phyloP scores from a whole-genome alignment of 192 early-diverging fungal species.

The Coemansia sp. region DNA sequence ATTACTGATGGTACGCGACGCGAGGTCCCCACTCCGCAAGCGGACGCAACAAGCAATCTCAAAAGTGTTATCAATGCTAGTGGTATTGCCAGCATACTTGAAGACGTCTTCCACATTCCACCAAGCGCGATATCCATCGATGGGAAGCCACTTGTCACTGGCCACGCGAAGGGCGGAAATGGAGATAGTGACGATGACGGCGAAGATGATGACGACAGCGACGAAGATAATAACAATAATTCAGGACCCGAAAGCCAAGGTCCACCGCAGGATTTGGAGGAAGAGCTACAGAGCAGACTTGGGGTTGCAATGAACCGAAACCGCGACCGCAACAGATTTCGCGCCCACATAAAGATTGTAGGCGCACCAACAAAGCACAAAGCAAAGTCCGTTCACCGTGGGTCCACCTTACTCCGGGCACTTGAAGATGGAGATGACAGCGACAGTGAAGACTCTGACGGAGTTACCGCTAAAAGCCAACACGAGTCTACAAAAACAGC shows the following conservation, averaged over 20 bases:
- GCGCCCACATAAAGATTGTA: constrained; percentile 5
- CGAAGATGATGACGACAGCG: constrained; percentile 15
- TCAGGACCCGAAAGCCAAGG: not conserved
- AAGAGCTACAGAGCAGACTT: constrained; percentile 13
- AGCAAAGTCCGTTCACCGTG: not conserved
- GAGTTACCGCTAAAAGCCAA: too few relatives aligned
- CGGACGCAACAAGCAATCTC: not conserved
- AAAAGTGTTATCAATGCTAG: constrained; percentile 20
- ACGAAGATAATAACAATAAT: constrained; percentile 7
- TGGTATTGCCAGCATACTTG: constrained; percentile 39
- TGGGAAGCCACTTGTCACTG: constrained; percentile 24
- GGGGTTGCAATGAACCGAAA: constrained; percentile 3
- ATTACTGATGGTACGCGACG: constrained; percentile 31
- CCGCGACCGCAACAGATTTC: not conserved
- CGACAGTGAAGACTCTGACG: not conserved
- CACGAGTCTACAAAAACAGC: too few relatives aligned
- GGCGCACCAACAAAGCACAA: not conserved
- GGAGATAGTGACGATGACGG: constrained; percentile 15
- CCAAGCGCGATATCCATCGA: constrained; percentile 40
- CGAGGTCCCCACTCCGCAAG: constrained; percentile 10
- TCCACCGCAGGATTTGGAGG: constrained; percentile 7
- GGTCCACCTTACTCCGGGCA: not conserved
- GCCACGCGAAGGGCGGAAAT: constrained; percentile 9
- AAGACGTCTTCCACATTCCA: constrained; percentile 39
- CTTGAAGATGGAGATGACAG: not conserved